phyloP scores from a whole-genome alignment of 148 eudicot genomes.

The Limonium bicolor region DNA sequence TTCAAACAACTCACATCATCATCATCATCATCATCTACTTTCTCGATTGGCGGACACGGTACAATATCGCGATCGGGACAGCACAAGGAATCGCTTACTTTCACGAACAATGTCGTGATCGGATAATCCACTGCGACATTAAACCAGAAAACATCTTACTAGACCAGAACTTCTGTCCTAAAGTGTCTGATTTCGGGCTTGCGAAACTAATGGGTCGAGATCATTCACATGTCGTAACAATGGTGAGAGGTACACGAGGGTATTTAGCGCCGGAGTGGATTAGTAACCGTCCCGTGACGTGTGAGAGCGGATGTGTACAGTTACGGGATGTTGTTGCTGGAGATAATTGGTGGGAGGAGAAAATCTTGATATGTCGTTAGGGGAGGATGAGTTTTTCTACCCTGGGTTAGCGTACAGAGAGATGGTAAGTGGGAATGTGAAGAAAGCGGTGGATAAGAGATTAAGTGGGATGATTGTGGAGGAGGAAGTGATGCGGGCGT shows the following conservation, averaged over 20 bases:
- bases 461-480: constrained; percentile 21
- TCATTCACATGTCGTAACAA: constrained; percentile 54
- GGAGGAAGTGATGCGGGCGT: constrained; percentile 38
- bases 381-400: constrained; percentile 54
- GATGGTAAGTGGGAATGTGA: constrained; percentile 34
- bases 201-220: constrained; percentile 77
- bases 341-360: constrained; percentile 56
- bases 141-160: constrained; percentile 72
- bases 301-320: constrained; percentile 87
- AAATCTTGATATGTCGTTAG: constrained; percentile 17
- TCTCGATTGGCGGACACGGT: constrained; percentile 60
- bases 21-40: no score
- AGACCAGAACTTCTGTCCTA: constrained; percentile 37
- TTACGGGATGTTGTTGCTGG: constrained; percentile 76
- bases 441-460: constrained; percentile 38
- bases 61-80: constrained; percentile 56
- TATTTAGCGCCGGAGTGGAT: constrained; percentile 92
- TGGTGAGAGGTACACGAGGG: constrained; percentile 84
- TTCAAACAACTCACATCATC: no score
- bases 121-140: constrained; percentile 76
- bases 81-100: constrained; percentile 69
- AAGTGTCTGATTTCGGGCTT: constrained; percentile 74
- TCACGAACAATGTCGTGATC: constrained; percentile 64
- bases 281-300: constrained; percentile 57
- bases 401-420: constrained; percentile 67